Evolutionary conservation across 1,284 basidiomycete genomes (phyloP).

Genomic region (Ustilago loliicola): DNA sequence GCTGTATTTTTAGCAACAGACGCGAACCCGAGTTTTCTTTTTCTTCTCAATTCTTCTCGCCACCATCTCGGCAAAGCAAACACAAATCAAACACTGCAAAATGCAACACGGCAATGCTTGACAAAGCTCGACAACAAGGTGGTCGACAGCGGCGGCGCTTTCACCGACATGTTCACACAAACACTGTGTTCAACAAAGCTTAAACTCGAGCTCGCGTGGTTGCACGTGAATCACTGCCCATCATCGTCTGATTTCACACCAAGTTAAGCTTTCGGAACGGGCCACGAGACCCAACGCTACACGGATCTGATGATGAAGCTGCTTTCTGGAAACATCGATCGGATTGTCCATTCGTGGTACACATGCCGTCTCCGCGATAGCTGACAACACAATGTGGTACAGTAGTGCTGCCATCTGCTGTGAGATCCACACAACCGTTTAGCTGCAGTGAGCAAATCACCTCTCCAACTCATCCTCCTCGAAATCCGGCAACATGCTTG

Average conservation of each 20-base stretch:
- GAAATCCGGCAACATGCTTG: slow-evolving; percentile 64
- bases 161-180: no score
- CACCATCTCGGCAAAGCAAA: background rate
- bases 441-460: background rate
- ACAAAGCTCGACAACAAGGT: background rate
- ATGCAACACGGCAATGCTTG: background rate
- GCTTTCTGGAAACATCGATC: background rate
- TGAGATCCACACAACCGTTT: background rate
- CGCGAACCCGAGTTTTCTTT: background rate
- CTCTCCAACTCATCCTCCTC: slow-evolving; percentile 63
- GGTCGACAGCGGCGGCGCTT: background rate
- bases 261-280: background rate
- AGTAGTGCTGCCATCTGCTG: background rate
- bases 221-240: slow-evolving; percentile 3
- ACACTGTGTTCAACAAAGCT: background rate
- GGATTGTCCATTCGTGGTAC: background rate
- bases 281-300: background rate
- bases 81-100: background rate
- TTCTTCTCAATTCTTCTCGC: background rate
- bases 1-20: slow-evolving; percentile 8
- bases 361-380: background rate
- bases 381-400: background rate
- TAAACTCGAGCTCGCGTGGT: background rate
- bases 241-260: no score
- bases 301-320: background rate